Conservation (phyloP, 2,329 filamentous ascomycete species). For the Penicillium sclerotigenum region DNA sequence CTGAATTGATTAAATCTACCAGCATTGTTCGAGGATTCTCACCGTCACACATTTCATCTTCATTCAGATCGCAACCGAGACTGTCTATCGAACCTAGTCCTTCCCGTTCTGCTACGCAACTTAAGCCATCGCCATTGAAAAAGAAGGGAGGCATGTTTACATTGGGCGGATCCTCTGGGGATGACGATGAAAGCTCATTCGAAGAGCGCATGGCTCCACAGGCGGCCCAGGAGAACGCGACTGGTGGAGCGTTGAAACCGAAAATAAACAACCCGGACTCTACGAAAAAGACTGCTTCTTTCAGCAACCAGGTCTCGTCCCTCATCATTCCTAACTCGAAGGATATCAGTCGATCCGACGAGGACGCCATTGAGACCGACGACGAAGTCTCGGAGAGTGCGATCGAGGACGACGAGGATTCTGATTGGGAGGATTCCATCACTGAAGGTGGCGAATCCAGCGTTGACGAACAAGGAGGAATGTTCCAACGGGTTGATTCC, state of each 20-base stretch:
- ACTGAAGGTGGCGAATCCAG: constrained; percentile 81
- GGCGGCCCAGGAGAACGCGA: constrained; percentile 51
- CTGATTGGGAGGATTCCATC: constrained; percentile 63
- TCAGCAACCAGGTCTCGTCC: constrained; percentile 71
- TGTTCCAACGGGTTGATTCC: constrained; percentile 91
- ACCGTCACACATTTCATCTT: constrained; percentile 68
- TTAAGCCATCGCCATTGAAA: constrained; percentile 54
- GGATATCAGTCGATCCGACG: constrained; percentile 48
- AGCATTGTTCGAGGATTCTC: constrained; percentile 85
- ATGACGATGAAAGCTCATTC: constrained; percentile 75
- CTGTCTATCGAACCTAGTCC: constrained; percentile 50
- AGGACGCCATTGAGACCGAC: constrained; percentile 59
- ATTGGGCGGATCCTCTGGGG: constrained; percentile 81
- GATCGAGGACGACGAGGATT: constrained; percentile 68
- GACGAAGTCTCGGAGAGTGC: constrained; percentile 77
- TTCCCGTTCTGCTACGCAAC: constrained; percentile 61
- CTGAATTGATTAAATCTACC: constrained; percentile 55
- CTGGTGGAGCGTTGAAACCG: constrained; percentile 52
- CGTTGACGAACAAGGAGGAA: constrained; percentile 66
- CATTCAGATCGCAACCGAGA: constrained; percentile 60
- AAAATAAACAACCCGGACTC: constrained; percentile 28
- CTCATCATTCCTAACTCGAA: constrained; percentile 63
- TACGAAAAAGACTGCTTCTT: constrained; percentile 74
- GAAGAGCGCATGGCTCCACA: constrained; percentile 58
- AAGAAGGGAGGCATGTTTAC: constrained; percentile 65